Percentiles rank a stretch among this genome's conserved stretches.
These are phyloP conservation scores for Lactarius sp. DNA, from an alignment of 768 basidiomycete species.

Conservation along the genomic window DNA sequence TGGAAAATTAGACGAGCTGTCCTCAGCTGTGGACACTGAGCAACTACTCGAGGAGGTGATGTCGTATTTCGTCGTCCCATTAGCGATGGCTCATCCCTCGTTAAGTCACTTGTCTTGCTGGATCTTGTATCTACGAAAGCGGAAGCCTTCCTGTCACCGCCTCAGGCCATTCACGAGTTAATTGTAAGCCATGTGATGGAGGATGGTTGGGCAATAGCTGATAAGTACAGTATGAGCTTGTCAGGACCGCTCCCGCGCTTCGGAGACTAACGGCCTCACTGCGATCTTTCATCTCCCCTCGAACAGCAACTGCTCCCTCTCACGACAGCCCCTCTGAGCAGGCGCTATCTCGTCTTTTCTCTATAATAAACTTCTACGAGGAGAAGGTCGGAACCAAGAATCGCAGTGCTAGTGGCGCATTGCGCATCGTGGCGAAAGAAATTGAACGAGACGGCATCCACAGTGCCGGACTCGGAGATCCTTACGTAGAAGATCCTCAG, in stretches of 20 bases:
- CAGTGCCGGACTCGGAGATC: slow-evolving; percentile 33
- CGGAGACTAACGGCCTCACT: slow-evolving; percentile 45
- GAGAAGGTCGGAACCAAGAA: slow-evolving; percentile 42
- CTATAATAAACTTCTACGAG: slow-evolving; percentile 49
- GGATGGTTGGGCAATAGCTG: background rate
- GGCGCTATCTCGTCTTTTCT: slow-evolving; percentile 40
- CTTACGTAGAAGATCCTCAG: slow-evolving; percentile 40
- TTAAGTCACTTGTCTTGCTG: slow-evolving; percentile 49
- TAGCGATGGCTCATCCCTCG: background rate
- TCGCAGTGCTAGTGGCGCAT: slow-evolving; percentile 48
- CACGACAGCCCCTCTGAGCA: slow-evolving; percentile 35
- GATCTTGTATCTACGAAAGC: slow-evolving; percentile 47
- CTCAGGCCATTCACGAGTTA: slow-evolving; percentile 52
- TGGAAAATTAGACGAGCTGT: slow-evolving; percentile 49
- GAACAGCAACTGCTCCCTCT: slow-evolving; percentile 28
- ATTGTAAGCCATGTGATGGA: slow-evolving; percentile 43
- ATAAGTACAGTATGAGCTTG: slow-evolving; percentile 53
- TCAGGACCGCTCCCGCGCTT: slow-evolving; percentile 48
- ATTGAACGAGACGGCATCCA: slow-evolving; percentile 60
- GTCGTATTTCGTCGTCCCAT: background rate
- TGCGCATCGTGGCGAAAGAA: slow-evolving; percentile 53
- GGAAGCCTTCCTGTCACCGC: slow-evolving; percentile 51
- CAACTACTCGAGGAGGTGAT: slow-evolving; percentile 52
- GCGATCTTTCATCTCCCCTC: slow-evolving; percentile 27
- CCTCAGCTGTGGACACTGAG: slow-evolving; percentile 49